These are phyloP conservation scores for Atkinsonella hypoxylon DNA, from an alignment of 2,329 filamentous ascomycete species.

Conservation along the genomic window DNA sequence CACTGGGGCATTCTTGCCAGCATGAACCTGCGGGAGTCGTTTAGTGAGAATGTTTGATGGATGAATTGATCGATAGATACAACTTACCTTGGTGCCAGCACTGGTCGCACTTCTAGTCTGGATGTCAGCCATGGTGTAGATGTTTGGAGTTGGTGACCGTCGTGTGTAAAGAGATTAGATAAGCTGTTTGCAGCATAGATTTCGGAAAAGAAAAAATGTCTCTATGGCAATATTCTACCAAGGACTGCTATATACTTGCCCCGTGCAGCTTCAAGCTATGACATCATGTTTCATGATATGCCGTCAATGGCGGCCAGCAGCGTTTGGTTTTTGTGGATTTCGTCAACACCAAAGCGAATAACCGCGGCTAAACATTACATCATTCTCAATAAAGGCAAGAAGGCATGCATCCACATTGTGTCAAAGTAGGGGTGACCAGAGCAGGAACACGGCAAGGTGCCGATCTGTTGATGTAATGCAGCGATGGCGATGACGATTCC, in stretches of 20 bases:
- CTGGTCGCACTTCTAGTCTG: constrained; percentile 1
- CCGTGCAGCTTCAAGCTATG: not conserved
- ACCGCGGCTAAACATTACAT: not conserved
- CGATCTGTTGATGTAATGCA: not conserved
- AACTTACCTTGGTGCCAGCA: constrained; percentile 7
- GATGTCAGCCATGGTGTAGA: not conserved
- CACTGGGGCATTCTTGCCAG: constrained; percentile 33
- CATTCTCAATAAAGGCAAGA: not conserved
- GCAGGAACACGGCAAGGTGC: not conserved
- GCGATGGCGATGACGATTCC: not conserved
- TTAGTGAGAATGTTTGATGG: not conserved
- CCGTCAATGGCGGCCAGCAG: not conserved
- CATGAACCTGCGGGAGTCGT: constrained; percentile 28
- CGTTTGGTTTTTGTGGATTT: not conserved
- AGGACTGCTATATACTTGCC: not conserved
- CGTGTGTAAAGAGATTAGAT: not conserved
- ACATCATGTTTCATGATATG: constrained; percentile 3
- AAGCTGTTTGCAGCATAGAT: too few species aligned
- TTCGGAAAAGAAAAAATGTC: too few species aligned
- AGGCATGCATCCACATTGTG: not conserved
- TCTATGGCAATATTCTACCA: too few species aligned
- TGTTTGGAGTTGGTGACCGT: not conserved
- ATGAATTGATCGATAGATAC: too few species aligned
- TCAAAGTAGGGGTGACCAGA: not conserved
- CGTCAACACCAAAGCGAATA: not conserved